Conservation (phyloP, 306 rosid species). For the Rubus idaeus region DNA sequence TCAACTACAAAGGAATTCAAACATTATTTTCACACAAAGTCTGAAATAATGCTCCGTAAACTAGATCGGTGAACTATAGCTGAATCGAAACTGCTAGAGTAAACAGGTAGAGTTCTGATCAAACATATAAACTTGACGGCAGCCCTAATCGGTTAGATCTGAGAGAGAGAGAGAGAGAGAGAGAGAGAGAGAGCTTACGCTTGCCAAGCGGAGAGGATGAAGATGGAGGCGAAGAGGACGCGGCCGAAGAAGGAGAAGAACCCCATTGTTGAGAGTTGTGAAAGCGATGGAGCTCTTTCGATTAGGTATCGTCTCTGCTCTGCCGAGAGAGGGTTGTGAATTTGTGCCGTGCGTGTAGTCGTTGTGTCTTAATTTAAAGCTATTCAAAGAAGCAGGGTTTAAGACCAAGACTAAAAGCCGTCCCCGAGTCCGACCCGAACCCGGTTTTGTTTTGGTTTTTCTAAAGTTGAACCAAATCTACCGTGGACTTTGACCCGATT, state of each 20-base stretch:
- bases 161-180: conserved; percentile 6
- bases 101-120: background rate
- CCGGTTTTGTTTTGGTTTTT: background rate
- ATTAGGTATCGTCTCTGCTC: too few species aligned
- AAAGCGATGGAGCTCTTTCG: background rate
- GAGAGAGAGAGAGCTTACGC: conserved; percentile 40
- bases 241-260: conserved; percentile 85
- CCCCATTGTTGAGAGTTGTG: conserved; percentile 45
- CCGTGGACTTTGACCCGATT: conserved; percentile 10
- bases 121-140: background rate
- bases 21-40: too few species aligned
- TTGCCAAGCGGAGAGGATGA: conserved; percentile 93
- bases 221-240: conserved; percentile 82
- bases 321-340: background rate
- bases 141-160: conserved; percentile 34
- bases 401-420: background rate
- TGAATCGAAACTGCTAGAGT: background rate
- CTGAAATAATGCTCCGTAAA: background rate
- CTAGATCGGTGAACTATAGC: background rate
- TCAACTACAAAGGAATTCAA: background rate
- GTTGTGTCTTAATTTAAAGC: conserved; percentile 12
- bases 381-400: background rate
- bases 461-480: background rate
- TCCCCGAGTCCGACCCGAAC: background rate
- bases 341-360: background rate